Percentiles rank a stretch among this genome's conserved stretches.
These are phyloP conservation scores for Coccomyxa subellipsoidea DNA, from an alignment of 163 green algal species.

Conservation along the genomic window DNA sequence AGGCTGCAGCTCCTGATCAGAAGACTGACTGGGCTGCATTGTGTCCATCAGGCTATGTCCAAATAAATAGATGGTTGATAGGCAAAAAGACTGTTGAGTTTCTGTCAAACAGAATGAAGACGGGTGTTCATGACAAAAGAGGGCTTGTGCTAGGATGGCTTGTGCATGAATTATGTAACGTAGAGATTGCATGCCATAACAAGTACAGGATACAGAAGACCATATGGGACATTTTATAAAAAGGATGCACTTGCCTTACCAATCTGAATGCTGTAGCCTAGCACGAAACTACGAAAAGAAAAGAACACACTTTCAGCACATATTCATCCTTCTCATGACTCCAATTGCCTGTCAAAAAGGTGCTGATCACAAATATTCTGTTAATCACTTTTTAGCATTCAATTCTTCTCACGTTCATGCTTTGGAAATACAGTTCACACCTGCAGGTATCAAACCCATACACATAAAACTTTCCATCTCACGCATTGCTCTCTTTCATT, in stretches of 20 bases:
- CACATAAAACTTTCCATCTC: too few species aligned
- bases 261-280: too few species aligned
- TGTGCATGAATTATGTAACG: background rate
- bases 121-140: background rate
- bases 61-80: too few species aligned
- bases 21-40: background rate
- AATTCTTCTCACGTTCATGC: background rate
- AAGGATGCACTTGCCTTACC: too few species aligned
- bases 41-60: background rate
- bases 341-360: background rate
- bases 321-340: background rate
- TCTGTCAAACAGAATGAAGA: background rate
- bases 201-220: background rate
- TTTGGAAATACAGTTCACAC: too few species aligned
- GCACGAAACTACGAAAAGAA: background rate
- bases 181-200: background rate
- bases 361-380: background rate
- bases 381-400: background rate
- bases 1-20: too few species aligned
- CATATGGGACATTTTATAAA: background rate
- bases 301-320: background rate
- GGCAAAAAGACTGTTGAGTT: too few species aligned
- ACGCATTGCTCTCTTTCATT: too few species aligned
- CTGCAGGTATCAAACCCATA: too few species aligned
- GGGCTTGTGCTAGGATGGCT: background rate